phyloP scores from a whole-genome alignment of 23 red algal genomes.

The Gracilariopsis chorda region DNA sequence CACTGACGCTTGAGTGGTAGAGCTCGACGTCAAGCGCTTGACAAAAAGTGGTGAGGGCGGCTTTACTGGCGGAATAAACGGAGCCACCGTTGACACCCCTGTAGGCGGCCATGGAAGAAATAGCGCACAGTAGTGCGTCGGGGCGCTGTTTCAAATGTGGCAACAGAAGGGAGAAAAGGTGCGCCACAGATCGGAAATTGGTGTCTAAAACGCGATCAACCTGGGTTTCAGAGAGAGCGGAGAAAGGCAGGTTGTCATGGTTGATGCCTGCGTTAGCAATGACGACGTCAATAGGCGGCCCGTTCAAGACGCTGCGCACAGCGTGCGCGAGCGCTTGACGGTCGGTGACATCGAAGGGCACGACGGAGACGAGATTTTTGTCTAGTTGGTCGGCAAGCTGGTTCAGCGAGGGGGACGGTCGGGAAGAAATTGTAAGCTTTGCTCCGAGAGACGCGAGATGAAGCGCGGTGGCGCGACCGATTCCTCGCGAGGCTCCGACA shows the following conservation, averaged over 20 bases:
- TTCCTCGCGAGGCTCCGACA: conserved; percentile 67
- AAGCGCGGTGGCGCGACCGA: conserved; percentile 48
- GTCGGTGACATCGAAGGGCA: conserved; percentile 18
- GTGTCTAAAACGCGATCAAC: conserved; percentile 61
- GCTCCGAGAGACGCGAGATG: conserved; percentile 5
- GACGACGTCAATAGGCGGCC: conserved; percentile 56
- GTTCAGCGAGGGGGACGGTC: not conserved
- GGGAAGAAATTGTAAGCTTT: conserved; percentile 7
- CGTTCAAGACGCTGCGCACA: not conserved
- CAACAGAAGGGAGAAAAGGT: conserved; percentile 1
- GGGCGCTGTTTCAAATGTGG: not conserved
- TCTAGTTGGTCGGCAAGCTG: not conserved
- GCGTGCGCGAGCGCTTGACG: not conserved
- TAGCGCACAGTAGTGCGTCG: conserved; percentile 23
- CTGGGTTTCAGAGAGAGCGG: not conserved
- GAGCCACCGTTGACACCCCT: conserved; percentile 70
- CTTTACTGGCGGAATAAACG: conserved; percentile 88
- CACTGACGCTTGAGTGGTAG: not conserved
- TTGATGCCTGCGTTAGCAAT: conserved; percentile 87
- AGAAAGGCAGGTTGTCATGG: conserved; percentile 49
- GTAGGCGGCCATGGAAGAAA: conserved; percentile 83
- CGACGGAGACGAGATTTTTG: not conserved
- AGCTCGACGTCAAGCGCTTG: conserved; percentile 74
- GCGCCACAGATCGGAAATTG: conserved; percentile 46
- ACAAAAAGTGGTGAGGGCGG: conserved; percentile 62